Evolutionary conservation across 2,329 filamentous ascomycete species (phyloP), one percentile per base, ranked within the genome.

Genomic region (Cordyceps cateniannulata): DNA sequence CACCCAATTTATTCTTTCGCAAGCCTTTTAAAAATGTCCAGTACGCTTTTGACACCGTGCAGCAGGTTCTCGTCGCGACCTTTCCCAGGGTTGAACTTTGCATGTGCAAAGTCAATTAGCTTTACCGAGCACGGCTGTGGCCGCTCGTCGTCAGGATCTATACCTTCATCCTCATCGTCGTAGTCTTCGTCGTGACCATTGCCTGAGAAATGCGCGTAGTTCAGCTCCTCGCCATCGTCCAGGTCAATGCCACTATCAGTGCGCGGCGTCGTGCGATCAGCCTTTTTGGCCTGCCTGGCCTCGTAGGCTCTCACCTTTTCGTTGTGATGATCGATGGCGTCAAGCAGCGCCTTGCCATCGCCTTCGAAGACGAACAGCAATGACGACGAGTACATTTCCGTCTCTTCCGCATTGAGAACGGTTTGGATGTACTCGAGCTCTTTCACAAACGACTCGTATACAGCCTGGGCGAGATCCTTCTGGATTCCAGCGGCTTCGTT

Each of bases 351-450:
- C 4, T 75, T 70, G 24, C 84, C 85, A 54, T 88, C 83, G 25
- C 85, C 85, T 67, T 88, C 85, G 42, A 85, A 87, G 2, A 86
- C 80, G 62, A 88, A 86, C 0, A 88, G 77, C 25, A 88, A 71
- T 59, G 82, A 85, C 0, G 82, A 74, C 12, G 83, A 88, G 69
- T 83, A 88, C 84, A 87, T 88, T 65, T 84, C 80, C 64, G 79
- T 85, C 68, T 86, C 82, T 63, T 85, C 77, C 1, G 69, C 72
- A 51, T 80, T 74, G n/a, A 87, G 71, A 0, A 85, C 76, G 2
- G 80, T 69, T 64, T 83, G 77, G 0, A 87, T 80, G 57, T 69
- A 76, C 65, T 73, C 73, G 48, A 88, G 74, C 40, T 85, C 84
- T 4, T 74, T 70, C 3, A 78, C 73, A 67, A 87, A 86, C 4